Base-by-base conservation (phyloP, 768 basidiomycete genomes). In the Pisolithus orientalis region DNA sequence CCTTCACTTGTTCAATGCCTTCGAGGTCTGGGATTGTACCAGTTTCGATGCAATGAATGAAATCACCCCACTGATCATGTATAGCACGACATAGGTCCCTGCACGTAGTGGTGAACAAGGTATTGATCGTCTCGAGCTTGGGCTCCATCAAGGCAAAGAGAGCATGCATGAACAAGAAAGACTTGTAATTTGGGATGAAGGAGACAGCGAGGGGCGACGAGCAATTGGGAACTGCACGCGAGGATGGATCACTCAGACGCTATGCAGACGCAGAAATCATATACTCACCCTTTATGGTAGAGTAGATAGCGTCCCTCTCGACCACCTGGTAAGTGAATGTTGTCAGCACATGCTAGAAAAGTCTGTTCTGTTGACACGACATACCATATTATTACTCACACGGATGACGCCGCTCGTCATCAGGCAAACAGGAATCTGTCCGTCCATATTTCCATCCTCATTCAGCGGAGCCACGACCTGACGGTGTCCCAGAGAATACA, bases 101-200 rank as follows among this genome's bases (percentile, higher is more conserved):
- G 40, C 64, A 60, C 13, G 57, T 29, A 2, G 63, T 60, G 1
- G 47, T 51, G 42, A 65, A 65, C 53, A 62, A 56, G 1, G 57
- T 55, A 8, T 61, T 57, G 45, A 65, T 58, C 9, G 56, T 42
- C 31, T 54, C 57, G 13, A 64, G 44, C 34, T 53, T 44, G 8
- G 59, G 59, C 51, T 63, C 57, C 14, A 57, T 52, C 38, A 62
- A 50, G 5, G 58, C 57, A 10, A 62, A 66, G 5, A 65, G 45
- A 2, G 45, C 60, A 46, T 62, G 65, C 49, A 55, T 52, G 32
- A 60, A 60, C 4, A 65, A 52, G 47, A 57, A 66, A 2, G 63
- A 58, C 31, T 50, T 57, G 39, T 64, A 62, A 39, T 58, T 51
- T 11, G 45, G 5, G n/a, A 62, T 61, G 21, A 55, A 59, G 8